Conservation (phyloP, 768 basidiomycete genomes). For the Suillus ampliporus region DNA sequence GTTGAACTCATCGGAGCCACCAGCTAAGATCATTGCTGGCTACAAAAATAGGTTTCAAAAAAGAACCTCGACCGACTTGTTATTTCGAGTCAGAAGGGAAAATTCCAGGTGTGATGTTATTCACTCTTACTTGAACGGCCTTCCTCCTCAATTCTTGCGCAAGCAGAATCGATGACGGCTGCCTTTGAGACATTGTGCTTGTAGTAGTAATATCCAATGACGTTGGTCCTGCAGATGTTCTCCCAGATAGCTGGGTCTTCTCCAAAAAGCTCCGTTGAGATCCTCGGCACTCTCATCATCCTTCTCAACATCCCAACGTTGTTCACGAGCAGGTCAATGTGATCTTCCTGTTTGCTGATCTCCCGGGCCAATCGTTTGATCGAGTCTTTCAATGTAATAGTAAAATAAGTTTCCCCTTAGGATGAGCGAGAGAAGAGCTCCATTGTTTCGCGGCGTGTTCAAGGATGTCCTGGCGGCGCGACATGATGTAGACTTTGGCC, state of each 20-base stretch:
- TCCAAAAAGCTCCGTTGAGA: slow-evolving; percentile 32
- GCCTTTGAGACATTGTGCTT: slow-evolving; percentile 51
- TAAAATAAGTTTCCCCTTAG: slow-evolving; percentile 35
- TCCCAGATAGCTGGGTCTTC: slow-evolving; percentile 34
- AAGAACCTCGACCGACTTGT: slow-evolving; percentile 15
- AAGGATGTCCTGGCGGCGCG: slow-evolving; percentile 40
- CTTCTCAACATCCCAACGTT: slow-evolving; percentile 59
- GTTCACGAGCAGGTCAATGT: slow-evolving; percentile 76
- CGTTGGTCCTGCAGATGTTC: slow-evolving; percentile 39
- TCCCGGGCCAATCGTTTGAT: slow-evolving; percentile 35
- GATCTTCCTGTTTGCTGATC: slow-evolving; percentile 42
- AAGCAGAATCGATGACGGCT: slow-evolving; percentile 40
- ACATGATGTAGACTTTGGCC: slow-evolving; percentile 47
- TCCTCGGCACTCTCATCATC: slow-evolving; percentile 33
- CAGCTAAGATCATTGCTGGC: neutral
- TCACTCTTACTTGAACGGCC: slow-evolving; percentile 41
- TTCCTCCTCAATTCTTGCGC: slow-evolving; percentile 40
- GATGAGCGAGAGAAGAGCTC: slow-evolving; percentile 32
- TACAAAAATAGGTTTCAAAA: neutral
- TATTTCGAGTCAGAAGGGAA: slow-evolving; percentile 47
- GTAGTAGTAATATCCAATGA: slow-evolving; percentile 45
- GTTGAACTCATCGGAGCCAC: slow-evolving; percentile 36
- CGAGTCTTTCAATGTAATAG: slow-evolving; percentile 33
- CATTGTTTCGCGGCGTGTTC: slow-evolving; percentile 29
- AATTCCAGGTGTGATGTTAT: slow-evolving; percentile 41